Evolutionary conservation across 805 yeast species (phyloP).

Genomic region (Sugiyamaella lignohabitans): DNA sequence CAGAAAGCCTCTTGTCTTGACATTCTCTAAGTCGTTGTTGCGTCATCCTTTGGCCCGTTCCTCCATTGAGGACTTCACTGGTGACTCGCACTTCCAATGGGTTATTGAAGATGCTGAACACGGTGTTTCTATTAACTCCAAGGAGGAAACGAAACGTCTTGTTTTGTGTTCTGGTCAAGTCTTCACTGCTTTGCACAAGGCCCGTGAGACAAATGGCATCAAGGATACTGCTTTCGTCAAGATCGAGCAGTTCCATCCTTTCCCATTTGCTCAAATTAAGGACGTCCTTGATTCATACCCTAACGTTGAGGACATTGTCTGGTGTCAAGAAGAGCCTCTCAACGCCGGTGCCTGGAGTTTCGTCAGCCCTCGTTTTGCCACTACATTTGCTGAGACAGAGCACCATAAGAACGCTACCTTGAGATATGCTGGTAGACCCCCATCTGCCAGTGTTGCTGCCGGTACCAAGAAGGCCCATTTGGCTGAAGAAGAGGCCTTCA

Average conservation of each 20-base stretch:
- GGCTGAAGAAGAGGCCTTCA: constrained; percentile 83
- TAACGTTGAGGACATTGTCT: constrained; percentile 78
- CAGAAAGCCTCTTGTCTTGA: constrained; percentile 70
- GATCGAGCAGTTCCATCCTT: constrained; percentile 95
- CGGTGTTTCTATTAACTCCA: constrained; percentile 67
- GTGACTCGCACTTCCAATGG: constrained; percentile 91
- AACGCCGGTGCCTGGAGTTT: constrained; percentile 89
- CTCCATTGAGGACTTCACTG: constrained; percentile 72
- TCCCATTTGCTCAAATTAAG: constrained; percentile 93
- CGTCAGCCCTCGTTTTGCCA: constrained; percentile 75
- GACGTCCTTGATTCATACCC: constrained; percentile 78
- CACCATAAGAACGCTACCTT: constrained; percentile 50
- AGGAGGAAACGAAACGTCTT: constrained; percentile 81
- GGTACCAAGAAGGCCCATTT: constrained; percentile 85
- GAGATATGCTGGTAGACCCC: constrained; percentile 96
- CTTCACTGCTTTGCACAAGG: constrained; percentile 83
- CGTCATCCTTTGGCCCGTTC: constrained; percentile 98
- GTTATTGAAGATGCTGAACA: constrained; percentile 87
- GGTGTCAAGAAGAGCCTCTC: constrained; percentile 98
- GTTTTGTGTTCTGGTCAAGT: constrained; percentile 91
- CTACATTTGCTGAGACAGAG: constrained; percentile 70
- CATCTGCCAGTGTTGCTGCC: constrained; percentile 97
- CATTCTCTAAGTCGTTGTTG: constrained; percentile 89
- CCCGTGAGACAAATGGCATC: constrained; percentile 69
- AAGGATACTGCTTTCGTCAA: constrained; percentile 82